Evolutionary conservation across 2,329 filamentous ascomycete species (phyloP).

Genomic region (Microcyclospora tardicrescens): DNA sequence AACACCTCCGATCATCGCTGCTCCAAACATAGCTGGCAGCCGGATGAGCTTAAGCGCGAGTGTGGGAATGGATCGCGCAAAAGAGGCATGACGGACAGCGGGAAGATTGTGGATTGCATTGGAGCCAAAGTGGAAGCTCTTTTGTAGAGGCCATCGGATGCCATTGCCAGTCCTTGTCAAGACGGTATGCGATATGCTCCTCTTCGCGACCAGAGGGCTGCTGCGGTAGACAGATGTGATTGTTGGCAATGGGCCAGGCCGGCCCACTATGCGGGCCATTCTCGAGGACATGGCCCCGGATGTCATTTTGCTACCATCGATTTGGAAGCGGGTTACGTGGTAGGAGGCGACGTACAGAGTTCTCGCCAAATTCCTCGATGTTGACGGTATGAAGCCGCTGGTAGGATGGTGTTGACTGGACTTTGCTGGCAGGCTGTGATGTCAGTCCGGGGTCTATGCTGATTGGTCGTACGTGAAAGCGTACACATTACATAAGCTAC

Average conservation of each 20-base stretch:
- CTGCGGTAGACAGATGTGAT: conserved; percentile 11
- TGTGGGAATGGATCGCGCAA: conserved; percentile 61
- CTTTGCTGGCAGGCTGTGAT: too few relatives aligned
- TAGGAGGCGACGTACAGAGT: too few relatives aligned
- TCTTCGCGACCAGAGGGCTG: conserved; percentile 10
- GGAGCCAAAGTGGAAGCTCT: conserved; percentile 61
- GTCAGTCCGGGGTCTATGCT: too few relatives aligned
- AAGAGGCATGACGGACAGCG: conserved; percentile 50
- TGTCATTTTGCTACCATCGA: conserved; percentile 15
- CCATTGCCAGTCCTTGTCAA: conserved; percentile 9
- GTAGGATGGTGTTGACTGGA: too few relatives aligned
- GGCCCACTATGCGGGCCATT: conserved; percentile 45
- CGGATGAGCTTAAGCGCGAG: conserved; percentile 80
- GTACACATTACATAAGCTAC: too few relatives aligned
- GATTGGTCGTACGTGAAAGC: too few relatives aligned
- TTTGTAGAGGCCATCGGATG: conserved; percentile 27
- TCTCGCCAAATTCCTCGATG: too few relatives aligned
- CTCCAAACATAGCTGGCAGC: conserved; percentile 83
- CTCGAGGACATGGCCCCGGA: conserved; percentile 61
- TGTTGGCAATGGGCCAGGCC: conserved; percentile 20
- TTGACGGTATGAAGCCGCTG: too few relatives aligned
- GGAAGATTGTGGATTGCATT: conserved; percentile 74
- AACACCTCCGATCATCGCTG: conserved; percentile 70
- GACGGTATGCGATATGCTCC: conserved; percentile 15
- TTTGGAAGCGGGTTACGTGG: too few relatives aligned